Evolutionary conservation across 2,329 filamentous ascomycete genomes (phyloP).

Genomic region (Arachnomyces sp.): DNA sequence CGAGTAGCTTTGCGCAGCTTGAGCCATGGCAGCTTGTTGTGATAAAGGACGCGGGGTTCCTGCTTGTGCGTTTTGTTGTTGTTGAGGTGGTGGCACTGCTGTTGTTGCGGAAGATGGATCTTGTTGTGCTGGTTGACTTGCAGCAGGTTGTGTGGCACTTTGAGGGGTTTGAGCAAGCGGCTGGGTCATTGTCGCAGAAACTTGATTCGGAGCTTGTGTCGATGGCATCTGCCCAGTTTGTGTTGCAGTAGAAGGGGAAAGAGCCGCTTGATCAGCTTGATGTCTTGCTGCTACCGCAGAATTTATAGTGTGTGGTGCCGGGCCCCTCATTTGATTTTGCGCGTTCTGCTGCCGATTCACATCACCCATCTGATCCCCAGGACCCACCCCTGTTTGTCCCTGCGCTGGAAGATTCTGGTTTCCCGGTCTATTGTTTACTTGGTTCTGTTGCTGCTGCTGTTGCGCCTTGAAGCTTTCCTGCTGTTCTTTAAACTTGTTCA

Average conservation of each 20-base stretch:
- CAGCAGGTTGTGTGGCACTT: conserved; percentile 10
- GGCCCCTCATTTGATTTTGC: conserved; percentile 23
- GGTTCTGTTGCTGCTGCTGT: conserved; percentile 26
- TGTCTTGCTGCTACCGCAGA: conserved; percentile 40
- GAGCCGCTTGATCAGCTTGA: conserved; percentile 30
- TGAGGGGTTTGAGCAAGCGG: conserved; percentile 9
- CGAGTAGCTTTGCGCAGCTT: conserved; percentile 37
- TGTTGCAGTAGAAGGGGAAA: conserved; percentile 27
- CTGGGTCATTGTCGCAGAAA: conserved; percentile 15
- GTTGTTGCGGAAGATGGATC: conserved; percentile 27
- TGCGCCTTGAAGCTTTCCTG: conserved; percentile 38
- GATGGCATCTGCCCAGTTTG: conserved; percentile 25
- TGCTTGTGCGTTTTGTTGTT: conserved; percentile 23
- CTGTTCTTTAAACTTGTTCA: conserved; percentile 42
- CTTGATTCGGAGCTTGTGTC: conserved; percentile 23
- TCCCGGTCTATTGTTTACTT: conserved; percentile 11
- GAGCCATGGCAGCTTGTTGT: conserved; percentile 39
- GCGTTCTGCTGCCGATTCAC: conserved; percentile 8
- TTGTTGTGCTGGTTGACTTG: conserved; percentile 15
- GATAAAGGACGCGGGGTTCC: conserved; percentile 37
- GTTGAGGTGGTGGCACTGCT: conserved; percentile 22
- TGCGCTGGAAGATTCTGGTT: conserved; percentile 19
- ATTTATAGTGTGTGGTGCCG: conserved; percentile 41
- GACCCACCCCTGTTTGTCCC: conserved; percentile 20
- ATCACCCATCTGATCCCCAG: neutral